These are phyloP conservation scores for Miscanthus lutarioriparius DNA, from an alignment of 176 grass and related monocot species.

Conservation along the genomic window DNA sequence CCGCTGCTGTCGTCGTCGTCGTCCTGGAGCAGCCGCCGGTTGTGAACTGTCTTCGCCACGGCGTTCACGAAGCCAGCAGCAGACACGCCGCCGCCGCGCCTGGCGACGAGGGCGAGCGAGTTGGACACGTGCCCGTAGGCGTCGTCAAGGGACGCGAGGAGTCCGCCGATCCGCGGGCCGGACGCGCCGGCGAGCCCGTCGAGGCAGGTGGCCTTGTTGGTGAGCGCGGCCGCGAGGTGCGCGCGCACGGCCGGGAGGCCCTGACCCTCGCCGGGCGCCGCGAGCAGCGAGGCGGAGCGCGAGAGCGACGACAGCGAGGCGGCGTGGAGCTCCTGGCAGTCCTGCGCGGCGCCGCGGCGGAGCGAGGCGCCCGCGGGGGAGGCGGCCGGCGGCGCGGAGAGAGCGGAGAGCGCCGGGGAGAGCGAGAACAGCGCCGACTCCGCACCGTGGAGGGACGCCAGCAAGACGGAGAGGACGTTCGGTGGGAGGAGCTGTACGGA, in stretches of 20 bases:
- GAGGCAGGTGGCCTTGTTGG: conserved; percentile 73
- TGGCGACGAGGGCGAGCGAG: conserved; percentile 61
- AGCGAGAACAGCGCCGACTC: conserved; percentile 40
- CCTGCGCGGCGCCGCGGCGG: conserved; percentile 54
- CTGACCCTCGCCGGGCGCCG: conserved; percentile 10
- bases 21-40: conserved; percentile 35
- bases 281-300: conserved; percentile 34
- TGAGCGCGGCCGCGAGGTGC: conserved; percentile 60
- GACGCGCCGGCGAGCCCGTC: conserved; percentile 49
- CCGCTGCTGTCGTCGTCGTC: neutral
- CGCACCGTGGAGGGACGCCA: conserved; percentile 51
- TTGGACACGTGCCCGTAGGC: conserved; percentile 70
- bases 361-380: neutral
- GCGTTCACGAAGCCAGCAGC: neutral
- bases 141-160: conserved; percentile 48
- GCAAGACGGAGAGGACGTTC: conserved; percentile 44
- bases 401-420: conserved; percentile 43
- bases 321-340: conserved; percentile 66
- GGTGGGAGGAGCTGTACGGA: conserved; percentile 26
- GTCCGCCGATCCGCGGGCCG: conserved; percentile 27
- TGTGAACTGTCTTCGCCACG: conserved; percentile 23
- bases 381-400: conserved; percentile 2
- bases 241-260: conserved; percentile 42
- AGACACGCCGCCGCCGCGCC: neutral
- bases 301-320: conserved; percentile 45